phyloP scores from a whole-genome alignment of 129 eudicot genomes.

The Arctium lappa region DNA sequence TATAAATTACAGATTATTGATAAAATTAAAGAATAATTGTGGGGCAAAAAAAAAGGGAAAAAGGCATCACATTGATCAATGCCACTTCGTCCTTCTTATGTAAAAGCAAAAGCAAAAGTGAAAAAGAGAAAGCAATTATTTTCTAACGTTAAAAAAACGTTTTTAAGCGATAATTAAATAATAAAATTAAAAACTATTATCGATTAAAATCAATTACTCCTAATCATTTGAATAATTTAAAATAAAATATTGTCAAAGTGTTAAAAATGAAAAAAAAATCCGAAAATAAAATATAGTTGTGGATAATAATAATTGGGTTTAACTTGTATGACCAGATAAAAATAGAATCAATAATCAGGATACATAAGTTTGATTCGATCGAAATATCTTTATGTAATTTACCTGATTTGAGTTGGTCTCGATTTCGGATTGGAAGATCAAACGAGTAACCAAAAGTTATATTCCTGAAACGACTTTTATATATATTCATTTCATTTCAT shows the following conservation, averaged over 20 bases:
- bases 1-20: not conserved
- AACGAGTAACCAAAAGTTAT: not conserved
- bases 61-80: slow-evolving; percentile 8
- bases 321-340: not conserved
- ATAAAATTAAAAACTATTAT: not conserved
- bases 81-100: slow-evolving; percentile 16
- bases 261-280: not conserved
- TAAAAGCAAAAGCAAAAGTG: slow-evolving; percentile 13
- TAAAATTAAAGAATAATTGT: not conserved
- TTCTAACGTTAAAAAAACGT: not conserved
- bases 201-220: too few species aligned
- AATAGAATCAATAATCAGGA: not conserved
- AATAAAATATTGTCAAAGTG: not conserved
- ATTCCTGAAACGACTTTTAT: not conserved
- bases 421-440: not conserved
- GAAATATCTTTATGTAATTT: not conserved
- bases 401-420: not conserved
- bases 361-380: not conserved
- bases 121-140: slow-evolving; percentile 1
- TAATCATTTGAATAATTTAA: not conserved
- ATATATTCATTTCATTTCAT: not conserved
- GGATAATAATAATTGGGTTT: too few species aligned
- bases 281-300: not conserved
- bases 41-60: not conserved
- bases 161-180: not conserved